Evolutionary conservation across 2,329 filamentous ascomycete species (phyloP), one percentile per base, ranked within the genome.

Genomic region (Madurella fahalii): DNA sequence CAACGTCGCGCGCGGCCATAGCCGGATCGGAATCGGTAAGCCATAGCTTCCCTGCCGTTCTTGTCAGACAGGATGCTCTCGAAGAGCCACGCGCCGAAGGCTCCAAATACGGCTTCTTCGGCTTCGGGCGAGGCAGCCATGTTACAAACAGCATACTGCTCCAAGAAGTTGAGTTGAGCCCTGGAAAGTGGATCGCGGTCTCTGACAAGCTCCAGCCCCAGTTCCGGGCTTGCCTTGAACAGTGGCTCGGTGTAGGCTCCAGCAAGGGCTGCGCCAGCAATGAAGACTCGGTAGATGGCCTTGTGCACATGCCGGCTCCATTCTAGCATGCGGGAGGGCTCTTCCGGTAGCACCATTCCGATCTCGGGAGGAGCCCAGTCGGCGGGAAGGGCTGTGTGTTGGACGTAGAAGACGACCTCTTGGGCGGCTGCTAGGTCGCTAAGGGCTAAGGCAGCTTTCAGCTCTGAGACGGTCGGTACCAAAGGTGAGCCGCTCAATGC

Each of bases 201-300:
- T 2, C 43, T 39, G 16, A 11, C 5, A 12, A 55, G 39, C 1
- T 37, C 44, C 12, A 31, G 30, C 7, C 39, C 42, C 11, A 47
- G 41, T 11, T 51, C 41, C 31, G 31, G 11, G 11, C 7, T n/a
- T 9, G 47, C 43, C 47, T 50, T 43, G 17, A 51, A 31, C 30
- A 51, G 37, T 2, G 53, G 47, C 18, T 55, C 47, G 16, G 37
- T 47, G 31, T 55, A 51, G 7, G 48, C 20, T 9, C 47, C 53
- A 9, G 53, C 43, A n/a, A 55, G 43, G 9, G 47, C 53, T 2
- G 53, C 47, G 17, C 53, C 47, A 31, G 44, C 43, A 30, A 51
- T 55, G 15, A 55, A 16, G 4, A 31, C 15, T 11, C 53, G 32
- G 37, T 45, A 40, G 4, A 47, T 8, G 17, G 53, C 37, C 11